Base-by-base conservation (phyloP, 2,329 filamentous ascomycete species). In the Trichophyton mentagrophytes region DNA sequence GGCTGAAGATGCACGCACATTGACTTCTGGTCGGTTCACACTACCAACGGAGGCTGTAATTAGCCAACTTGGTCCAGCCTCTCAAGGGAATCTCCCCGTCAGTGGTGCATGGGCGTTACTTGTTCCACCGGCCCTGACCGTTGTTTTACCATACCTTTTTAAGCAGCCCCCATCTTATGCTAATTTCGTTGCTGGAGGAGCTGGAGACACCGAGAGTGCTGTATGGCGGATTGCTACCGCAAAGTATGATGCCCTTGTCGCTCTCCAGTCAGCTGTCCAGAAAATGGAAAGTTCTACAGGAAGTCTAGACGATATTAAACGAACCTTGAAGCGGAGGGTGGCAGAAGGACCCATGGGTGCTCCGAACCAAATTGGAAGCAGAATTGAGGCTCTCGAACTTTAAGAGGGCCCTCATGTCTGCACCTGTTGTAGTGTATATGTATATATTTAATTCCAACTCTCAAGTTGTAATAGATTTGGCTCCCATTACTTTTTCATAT, bases 171-270 rank as follows among this genome's bases (percentile, higher is more conserved):
- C 79, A 33, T 79, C 78, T 0, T 83, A 82, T 62, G 77, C 78
- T 11, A 82, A 82, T 60, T 75, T 84, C n/a, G 81, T 83, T 0
- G 80, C 79, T 13, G 74, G 76, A 42, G 82, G 82, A 8, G 73
- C 78, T 8, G 80, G 79, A 1, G 82, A 84, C 66, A 72, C 78
- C 0, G 80, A 84, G 66, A 81, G 78, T 64, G 76, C 80, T 1
- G 80, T 82, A 2, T 84, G 81, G 71, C 77, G 78, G 63, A 75
- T 85, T 47, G 81, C 81, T 1, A 77, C 74, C 55, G 78, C 80
- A 0, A 84, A 83, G 65, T 82, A 82, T 64, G 82, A 83, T 60
- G 78, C 79, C 2, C 65, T 85, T 56, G 76, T 77, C 15, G 74
- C 76, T 3, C 68, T 85, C n/a, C 72, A 80, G 30, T 65, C 69